Evolutionary conservation across 1,284 basidiomycete genomes (phyloP).

Genomic region (Rugosomyces carneus): DNA sequence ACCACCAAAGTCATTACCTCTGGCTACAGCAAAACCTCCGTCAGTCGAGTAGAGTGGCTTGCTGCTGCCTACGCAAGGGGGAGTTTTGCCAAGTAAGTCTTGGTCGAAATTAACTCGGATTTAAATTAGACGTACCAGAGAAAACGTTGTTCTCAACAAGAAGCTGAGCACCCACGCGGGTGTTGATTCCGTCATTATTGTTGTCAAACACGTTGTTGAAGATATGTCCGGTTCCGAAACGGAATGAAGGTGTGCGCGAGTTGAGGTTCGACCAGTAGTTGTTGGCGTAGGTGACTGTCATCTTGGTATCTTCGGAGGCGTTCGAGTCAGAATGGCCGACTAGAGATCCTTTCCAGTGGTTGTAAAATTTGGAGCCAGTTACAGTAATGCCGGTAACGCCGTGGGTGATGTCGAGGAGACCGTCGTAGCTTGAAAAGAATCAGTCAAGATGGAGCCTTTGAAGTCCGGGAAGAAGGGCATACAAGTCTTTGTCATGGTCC

Average conservation of each 20-base stretch:
- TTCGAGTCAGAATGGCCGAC: conserved; percentile 39
- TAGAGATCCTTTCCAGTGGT: conserved; percentile 38
- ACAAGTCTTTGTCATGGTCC: conserved; percentile 38
- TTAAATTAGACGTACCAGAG: conserved; percentile 23
- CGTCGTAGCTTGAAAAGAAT: conserved; percentile 29
- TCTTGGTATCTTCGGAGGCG: conserved; percentile 28
- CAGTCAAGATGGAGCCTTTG: not conserved
- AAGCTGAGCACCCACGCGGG: conserved; percentile 40
- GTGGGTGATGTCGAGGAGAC: conserved; percentile 36
- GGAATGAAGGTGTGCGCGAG: conserved; percentile 36
- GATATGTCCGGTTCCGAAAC: conserved; percentile 41
- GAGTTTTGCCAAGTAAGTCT: not conserved
- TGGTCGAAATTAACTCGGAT: not conserved
- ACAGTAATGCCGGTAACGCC: conserved; percentile 37
- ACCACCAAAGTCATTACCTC: conserved; percentile 30
- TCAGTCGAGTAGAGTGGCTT: conserved; percentile 40
- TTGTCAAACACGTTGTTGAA: conserved; percentile 40
- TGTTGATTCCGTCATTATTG: conserved; percentile 45
- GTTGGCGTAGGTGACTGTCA: conserved; percentile 33
- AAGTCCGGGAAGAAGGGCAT: conserved; percentile 7
- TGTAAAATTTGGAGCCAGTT: conserved; percentile 32
- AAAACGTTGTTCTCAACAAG: conserved; percentile 45
- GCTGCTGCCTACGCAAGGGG: conserved; percentile 23
- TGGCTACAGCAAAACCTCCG: conserved; percentile 35
- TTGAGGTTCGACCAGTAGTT: conserved; percentile 36